Evolutionary conservation across 1,284 basidiomycete genomes (phyloP), one percentile per base, ranked within the genome.

Genomic region (Amylostereum areolatum): DNA sequence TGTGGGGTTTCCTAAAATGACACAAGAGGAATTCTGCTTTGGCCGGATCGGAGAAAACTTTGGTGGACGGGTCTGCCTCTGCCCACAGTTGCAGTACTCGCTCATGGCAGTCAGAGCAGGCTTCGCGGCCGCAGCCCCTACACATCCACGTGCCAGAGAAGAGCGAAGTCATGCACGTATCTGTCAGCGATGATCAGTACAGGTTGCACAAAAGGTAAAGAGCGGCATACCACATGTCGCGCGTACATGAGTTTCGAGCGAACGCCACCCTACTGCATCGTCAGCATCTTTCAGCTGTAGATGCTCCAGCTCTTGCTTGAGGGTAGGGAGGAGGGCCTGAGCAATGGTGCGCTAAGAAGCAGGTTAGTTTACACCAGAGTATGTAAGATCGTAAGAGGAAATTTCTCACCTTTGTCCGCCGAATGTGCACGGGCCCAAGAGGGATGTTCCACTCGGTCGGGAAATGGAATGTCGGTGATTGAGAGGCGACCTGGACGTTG

Each of bases 91-190:
- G 78, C 52, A 68, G 68, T 50, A 96, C 79, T 55, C 80, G 81
- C 27, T 77, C 70, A 60, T 81, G 89, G 63, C 94, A 97, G 46
- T 89, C 84, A 1, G 81, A 73, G 61, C 93, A 97, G 18, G 87
- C 83, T 65, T 96, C 93, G 9, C 90, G 81, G 1, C 92, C 93
- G 64, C 93, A 97, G 18, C 77, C 62, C 5, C 80, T 74, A 65
- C 93, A 97, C 75, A 93, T 86, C 80, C 85, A 96, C 50, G 82
- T 89, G 50, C 83, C 84, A 7, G 85, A 85, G 64, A 96, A 95
- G 54, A 97, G 81, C 10, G 90, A 92, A 2, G 90, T 92, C 68
- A 89, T 85, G 65, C 94, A 97, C 3, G 87, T 90, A 65, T 97
- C 92, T 92, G 58, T 54, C 27, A 51, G 42, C 50, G 52, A 47